These are phyloP conservation scores for Nitzschia sp. DNA, from an alignment of 108 stramenopile species.

Conservation along the genomic window DNA sequence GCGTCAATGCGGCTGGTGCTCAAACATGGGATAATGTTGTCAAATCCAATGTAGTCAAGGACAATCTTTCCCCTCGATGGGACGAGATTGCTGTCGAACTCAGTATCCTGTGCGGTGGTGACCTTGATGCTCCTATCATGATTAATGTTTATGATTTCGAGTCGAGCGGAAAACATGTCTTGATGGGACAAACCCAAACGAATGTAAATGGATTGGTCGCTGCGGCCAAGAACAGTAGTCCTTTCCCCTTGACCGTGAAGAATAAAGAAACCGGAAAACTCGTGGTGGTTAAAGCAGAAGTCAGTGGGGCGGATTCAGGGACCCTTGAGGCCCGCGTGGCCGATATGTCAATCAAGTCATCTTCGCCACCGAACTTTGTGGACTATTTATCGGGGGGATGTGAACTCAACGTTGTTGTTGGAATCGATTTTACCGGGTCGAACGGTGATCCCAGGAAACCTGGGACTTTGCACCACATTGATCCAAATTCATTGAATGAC, in stretches of 20 bases:
- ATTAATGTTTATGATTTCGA: conserved; percentile 61
- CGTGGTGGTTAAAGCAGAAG: conserved; percentile 26
- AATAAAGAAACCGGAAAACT: conserved; percentile 36
- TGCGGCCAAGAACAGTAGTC: neutral
- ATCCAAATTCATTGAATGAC: conserved; percentile 52
- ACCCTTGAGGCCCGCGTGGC: conserved; percentile 16
- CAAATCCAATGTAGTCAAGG: conserved; percentile 39
- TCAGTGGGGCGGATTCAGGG: conserved; percentile 12
- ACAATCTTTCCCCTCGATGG: conserved; percentile 65
- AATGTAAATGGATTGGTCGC: conserved; percentile 40
- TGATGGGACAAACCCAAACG: conserved; percentile 64
- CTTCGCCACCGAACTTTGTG: conserved; percentile 34
- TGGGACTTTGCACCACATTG: conserved; percentile 71
- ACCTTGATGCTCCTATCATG: conserved; percentile 42
- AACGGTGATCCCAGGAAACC: conserved; percentile 73
- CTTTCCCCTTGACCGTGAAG: conserved; percentile 21
- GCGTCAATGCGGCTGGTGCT: conserved; percentile 53
- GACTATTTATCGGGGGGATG: conserved; percentile 61
- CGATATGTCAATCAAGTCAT: conserved; percentile 9
- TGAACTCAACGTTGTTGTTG: conserved; percentile 65
- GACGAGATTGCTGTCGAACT: conserved; percentile 39
- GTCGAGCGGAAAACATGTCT: conserved; percentile 47
- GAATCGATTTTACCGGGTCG: conserved; percentile 90
- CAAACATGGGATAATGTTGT: conserved; percentile 54
- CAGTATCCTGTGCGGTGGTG: conserved; percentile 46